Evolutionary conservation across 495 filamentous ascomycete genomes (phyloP), one percentile per base, ranked within the genome.

Genomic region (Pseudoneurospora amorphoporcata): DNA sequence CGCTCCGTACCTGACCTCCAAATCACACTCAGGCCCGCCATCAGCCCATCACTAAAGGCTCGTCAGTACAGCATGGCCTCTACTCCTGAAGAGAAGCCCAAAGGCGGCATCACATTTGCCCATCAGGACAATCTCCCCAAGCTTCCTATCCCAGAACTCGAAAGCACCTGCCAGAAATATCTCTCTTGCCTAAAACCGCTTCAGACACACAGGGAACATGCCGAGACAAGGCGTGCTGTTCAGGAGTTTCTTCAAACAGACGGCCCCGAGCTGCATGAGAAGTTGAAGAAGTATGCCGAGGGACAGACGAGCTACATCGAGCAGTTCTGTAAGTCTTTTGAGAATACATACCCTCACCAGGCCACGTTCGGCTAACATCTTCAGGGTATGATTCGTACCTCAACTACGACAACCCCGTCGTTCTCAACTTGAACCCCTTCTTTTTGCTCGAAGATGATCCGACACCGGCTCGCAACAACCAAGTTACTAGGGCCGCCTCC

Each of bases 321-420:
- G 79, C 95, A 99, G 79, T 99, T 99, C 75, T 99, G 95, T 98
- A 89, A 73, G 94, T 88, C 29, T 37, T 16, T 40, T 58, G 1
- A 8, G 35, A 4, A 35, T 39, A 8, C 23, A 29, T 6, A n/a
- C 69, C 73, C 73, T 53, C 73, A 73, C 35, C 23, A 70, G 32
- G 42, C 53, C 53, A 61, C 16, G 3, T 61, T 68, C 68, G 10
- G 39, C 72, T 76, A 39, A 75, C 71, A 39, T 35, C 4, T 7
- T 39, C 37, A 98, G 95, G 95, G 95, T 99, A 98, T 78, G 95
- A 99, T 80, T 98, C 95, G 39, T 99, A 98, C 78, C 85, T 98
- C 68, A 98, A 98, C 80, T 99, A 92, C 78, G 95, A 99, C 82
- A 99, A 97, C 79, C 94, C 95, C 14, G 95, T 99, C 42, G 95